Base-by-base conservation (phyloP, 1,139 yeast genomes). In the Nakaseomyces kungkrabaensis region DNA sequence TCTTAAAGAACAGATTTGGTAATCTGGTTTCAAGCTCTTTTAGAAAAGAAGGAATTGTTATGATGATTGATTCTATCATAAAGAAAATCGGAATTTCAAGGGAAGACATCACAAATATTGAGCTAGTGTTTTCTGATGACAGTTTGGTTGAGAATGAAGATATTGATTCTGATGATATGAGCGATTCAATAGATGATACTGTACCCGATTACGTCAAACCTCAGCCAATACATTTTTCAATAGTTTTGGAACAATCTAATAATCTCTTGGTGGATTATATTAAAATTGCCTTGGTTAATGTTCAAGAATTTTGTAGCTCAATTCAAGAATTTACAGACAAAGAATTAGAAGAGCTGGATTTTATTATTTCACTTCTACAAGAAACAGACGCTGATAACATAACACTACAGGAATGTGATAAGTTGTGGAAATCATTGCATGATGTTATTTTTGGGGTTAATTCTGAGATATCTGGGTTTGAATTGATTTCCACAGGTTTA, bases 21-120 rank as follows among this genome's bases (percentile, higher is more conserved):
- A 67, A 65, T 2, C 54, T 66, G 0, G 79, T 76, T 5, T 10
- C 79, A 10, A 60, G 67, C 0, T 72, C 73, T 5, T 79, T 88
- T 54, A 85, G 78, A 57, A 75, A 86, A 52, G 94, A 88, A 58
- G 96, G 96, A 0, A 68, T 85, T 9, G 71, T 75, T 17, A 90
- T 85, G 59, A 43, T 59, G 17, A 47, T 60, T 3, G 49, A 52
- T 27, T 41, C 44, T n/a, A 41, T 41, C 3, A 13, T 45, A 54
- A 32, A 41, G 17, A 31, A 37, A 36, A 26, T 45, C 45, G n/a
- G n/a, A 5, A 17, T 46, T 45, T 4, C 33, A 8, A 37, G 45
- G 47, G 57, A 58, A 9, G 62, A 54, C 6, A 56, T 52, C 6
- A 54, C 43, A 5, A 61, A 54, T 8, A 56, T 52, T 5, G 55